These are phyloP conservation scores for Blastobotrys illinoisensis DNA, from an alignment of 1,139 yeast genomes.

Conservation along the genomic window DNA sequence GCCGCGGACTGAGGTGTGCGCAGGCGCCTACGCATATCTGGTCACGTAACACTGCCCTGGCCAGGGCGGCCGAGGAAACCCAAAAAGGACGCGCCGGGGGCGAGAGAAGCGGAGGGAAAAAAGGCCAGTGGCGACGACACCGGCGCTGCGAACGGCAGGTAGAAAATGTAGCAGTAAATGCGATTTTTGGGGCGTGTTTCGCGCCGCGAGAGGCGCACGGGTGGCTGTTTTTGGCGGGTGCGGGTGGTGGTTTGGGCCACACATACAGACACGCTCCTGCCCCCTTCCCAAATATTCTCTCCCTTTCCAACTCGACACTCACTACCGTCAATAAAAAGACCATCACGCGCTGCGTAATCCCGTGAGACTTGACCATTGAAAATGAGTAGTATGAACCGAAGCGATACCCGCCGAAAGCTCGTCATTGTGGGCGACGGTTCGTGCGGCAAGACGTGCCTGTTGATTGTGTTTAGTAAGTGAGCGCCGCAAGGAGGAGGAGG, in stretches of 20 bases:
- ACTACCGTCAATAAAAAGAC: not conserved
- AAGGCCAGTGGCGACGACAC: too few relatives aligned
- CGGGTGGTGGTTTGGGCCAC: not conserved
- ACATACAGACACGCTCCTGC: not conserved
- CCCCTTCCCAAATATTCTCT: slow-evolving; percentile 3
- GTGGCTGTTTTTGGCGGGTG: not conserved
- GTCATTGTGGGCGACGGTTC: slow-evolving; percentile 96
- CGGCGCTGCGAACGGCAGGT: too few relatives aligned
- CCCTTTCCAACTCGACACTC: slow-evolving; percentile 1
- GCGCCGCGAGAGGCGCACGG: not conserved
- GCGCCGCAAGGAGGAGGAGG: not conserved
- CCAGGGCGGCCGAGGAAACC: not conserved
- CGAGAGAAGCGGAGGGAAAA: too few relatives aligned
- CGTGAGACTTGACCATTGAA: not conserved
- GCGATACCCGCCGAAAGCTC: slow-evolving; percentile 53
- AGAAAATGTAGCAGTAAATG: not conserved
- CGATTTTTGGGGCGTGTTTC: not conserved
- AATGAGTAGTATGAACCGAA: slow-evolving; percentile 23
- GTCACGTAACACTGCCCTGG: not conserved
- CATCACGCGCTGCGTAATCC: not conserved
- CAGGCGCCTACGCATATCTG: not conserved
- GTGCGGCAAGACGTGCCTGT: slow-evolving; percentile 76
- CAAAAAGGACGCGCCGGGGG: not conserved
- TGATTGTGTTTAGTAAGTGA: slow-evolving; percentile 23
- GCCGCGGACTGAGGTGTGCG: not conserved